Evolutionary conservation across 1,284 basidiomycete genomes (phyloP).

Genomic region (Sporisorium iseilematis-ciliati): DNA sequence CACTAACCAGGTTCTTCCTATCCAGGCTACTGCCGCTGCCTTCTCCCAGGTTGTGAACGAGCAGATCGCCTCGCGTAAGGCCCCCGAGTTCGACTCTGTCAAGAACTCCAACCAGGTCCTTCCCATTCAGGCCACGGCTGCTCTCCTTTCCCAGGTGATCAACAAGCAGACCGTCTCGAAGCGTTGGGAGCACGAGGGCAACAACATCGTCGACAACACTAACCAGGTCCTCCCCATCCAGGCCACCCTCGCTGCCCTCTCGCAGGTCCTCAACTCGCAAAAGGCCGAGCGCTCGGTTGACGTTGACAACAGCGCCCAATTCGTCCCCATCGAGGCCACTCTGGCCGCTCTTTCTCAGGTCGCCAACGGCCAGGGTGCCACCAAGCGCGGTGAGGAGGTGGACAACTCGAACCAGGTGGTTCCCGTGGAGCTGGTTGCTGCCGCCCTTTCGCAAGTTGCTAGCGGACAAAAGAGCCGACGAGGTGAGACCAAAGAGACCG

Average conservation of each 20-base stretch:
- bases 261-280: conserved; percentile 41
- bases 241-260: conserved; percentile 46
- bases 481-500: conserved; percentile 44
- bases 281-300: conserved; percentile 28
- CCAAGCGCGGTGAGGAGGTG: conserved; percentile 23
- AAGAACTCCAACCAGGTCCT: conserved; percentile 18
- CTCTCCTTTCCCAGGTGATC: conserved; percentile 11
- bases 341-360: conserved; percentile 42
- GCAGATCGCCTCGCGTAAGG: conserved; percentile 20
- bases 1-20: conserved; percentile 15
- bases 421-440: conserved; percentile 33
- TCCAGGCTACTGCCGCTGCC: conserved; percentile 29
- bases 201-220: conserved; percentile 25
- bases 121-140: conserved; percentile 28
- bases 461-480: conserved; percentile 44
- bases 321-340: conserved; percentile 47
- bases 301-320: conserved; percentile 41
- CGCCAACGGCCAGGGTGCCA: conserved; percentile 25
- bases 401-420: conserved; percentile 43
- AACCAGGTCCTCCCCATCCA: conserved; percentile 37
- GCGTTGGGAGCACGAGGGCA: conserved; percentile 11
- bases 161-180: conserved; percentile 14
- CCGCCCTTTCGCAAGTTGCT: conserved; percentile 43
- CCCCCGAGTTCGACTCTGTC: conserved; percentile 3
- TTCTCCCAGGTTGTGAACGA: conserved; percentile 25